Conservation (phyloP, 2,329 filamentous ascomycete genomes). For the Gaeumannomyces sp. region DNA sequence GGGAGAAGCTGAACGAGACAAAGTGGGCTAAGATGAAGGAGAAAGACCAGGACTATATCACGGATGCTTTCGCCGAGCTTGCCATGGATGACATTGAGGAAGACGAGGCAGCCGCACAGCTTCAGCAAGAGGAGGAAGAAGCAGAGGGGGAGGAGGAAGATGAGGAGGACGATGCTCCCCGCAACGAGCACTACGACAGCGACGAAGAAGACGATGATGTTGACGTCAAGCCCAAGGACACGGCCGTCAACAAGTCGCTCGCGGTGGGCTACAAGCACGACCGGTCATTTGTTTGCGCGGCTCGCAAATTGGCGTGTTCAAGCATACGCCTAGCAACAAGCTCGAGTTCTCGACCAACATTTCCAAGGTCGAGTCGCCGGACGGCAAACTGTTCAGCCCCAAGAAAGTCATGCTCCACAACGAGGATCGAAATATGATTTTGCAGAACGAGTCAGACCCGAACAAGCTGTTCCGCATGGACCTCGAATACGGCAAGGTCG, state of each 20-base stretch:
- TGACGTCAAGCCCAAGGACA: conserved; percentile 59
- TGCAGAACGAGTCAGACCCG: conserved; percentile 77
- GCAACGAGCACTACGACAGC: conserved; percentile 50
- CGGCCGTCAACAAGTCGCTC: conserved; percentile 85
- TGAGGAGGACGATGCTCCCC: conserved; percentile 48
- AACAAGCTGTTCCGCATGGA: conserved; percentile 97
- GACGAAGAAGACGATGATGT: conserved; percentile 74
- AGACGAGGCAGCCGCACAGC: conserved; percentile 30
- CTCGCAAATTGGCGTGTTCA: conserved; percentile 98
- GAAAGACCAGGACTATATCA: conserved; percentile 85
- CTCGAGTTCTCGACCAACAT: conserved; percentile 97
- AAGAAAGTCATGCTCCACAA: conserved; percentile 96
- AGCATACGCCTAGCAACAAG: conserved; percentile 86
- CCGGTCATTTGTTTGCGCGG: conserved; percentile 92
- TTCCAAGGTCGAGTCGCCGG: conserved; percentile 85
- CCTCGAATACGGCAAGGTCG: conserved; percentile 92
- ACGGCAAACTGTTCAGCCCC: conserved; percentile 81
- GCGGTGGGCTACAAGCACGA: conserved; percentile 97
- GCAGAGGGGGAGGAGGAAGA: conserved; percentile 49
- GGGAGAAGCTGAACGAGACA: conserved; percentile 90
- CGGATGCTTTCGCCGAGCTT: conserved; percentile 92
- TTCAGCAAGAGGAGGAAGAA: conserved; percentile 27
- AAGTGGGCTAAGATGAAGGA: conserved; percentile 95
- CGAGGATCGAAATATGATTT: conserved; percentile 81
- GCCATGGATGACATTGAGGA: conserved; percentile 74